These are phyloP conservation scores for Penstemon eatonii DNA, from an alignment of 257 asterid genomes.

Conservation along the genomic window DNA sequence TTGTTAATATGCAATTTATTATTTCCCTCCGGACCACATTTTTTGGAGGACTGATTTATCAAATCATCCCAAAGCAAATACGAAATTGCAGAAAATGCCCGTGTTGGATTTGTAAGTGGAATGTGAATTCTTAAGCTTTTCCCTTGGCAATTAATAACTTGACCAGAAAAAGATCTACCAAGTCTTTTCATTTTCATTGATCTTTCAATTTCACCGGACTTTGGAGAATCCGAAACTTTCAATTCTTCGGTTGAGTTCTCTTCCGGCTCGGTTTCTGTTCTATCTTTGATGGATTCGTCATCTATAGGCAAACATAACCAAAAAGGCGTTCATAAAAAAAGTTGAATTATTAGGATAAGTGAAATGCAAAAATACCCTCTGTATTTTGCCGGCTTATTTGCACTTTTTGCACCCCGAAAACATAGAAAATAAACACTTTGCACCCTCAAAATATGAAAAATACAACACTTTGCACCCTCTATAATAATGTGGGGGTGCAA, in stretches of 20 bases:
- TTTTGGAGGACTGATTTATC: slow-evolving; percentile 64
- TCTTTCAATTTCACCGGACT: slow-evolving; percentile 43
- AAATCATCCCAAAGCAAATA: slow-evolving; percentile 85
- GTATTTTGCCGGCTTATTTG: no score
- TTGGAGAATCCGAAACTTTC: slow-evolving; percentile 37
- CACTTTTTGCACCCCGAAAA: no score
- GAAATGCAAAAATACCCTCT: no score
- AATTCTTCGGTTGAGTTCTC: slow-evolving; percentile 42
- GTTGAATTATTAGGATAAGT: no score
- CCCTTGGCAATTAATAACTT: slow-evolving; percentile 50
- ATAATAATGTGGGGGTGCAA: no score
- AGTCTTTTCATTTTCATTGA: slow-evolving; percentile 45
- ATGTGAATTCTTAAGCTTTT: slow-evolving; percentile 69
- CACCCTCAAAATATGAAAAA: no score
- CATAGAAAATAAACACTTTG: no score
- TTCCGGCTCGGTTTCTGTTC: slow-evolving; percentile 48
- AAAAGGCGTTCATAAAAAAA: not conserved
- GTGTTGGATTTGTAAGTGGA: slow-evolving; percentile 77
- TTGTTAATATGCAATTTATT: slow-evolving; percentile 57
- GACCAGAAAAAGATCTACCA: slow-evolving; percentile 51
- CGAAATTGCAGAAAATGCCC: slow-evolving; percentile 75
- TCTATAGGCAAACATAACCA: slow-evolving; percentile 36
- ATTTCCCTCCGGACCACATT: slow-evolving; percentile 51
- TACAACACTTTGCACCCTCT: no score
- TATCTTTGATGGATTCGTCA: slow-evolving; percentile 55